Percentiles rank a stretch among this genome's conserved stretches.
Conservation (phyloP, 345 rosid species). For the Psidium guajava region DNA sequence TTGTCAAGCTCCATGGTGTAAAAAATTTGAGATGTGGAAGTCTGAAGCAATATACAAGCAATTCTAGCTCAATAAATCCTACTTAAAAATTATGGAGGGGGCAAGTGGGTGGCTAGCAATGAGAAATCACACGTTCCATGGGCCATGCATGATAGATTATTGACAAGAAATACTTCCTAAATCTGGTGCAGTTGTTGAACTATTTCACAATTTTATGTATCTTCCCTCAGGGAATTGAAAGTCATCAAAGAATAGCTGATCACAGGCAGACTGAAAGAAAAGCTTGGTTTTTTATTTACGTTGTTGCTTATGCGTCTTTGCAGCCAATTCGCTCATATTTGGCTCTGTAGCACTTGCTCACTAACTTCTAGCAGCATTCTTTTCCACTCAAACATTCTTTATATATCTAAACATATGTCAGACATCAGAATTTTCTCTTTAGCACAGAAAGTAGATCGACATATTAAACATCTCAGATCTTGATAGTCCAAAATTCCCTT, state of each 20-base stretch:
- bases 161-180: not conserved
- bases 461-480: not conserved
- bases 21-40: not conserved
- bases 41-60: not conserved
- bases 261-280: not conserved
- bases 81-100: not conserved
- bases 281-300: not conserved
- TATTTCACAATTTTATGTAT: not conserved
- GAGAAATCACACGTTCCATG: not conserved
- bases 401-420: not conserved
- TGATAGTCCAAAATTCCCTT: not conserved
- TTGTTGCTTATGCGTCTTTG: not conserved
- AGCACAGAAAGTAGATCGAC: not conserved
- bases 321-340: not conserved
- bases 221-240: not conserved
- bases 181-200: not conserved
- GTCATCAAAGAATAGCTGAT: not conserved
- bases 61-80: not conserved
- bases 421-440: not conserved
- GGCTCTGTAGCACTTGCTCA: not conserved
- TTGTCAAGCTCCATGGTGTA: not conserved
- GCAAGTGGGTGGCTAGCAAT: not conserved
- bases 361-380: not conserved
- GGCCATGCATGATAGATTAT: not conserved
- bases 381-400: not conserved